These are phyloP conservation scores for Lactarius vividus DNA, from an alignment of 768 basidiomycete genomes.

Conservation along the genomic window DNA sequence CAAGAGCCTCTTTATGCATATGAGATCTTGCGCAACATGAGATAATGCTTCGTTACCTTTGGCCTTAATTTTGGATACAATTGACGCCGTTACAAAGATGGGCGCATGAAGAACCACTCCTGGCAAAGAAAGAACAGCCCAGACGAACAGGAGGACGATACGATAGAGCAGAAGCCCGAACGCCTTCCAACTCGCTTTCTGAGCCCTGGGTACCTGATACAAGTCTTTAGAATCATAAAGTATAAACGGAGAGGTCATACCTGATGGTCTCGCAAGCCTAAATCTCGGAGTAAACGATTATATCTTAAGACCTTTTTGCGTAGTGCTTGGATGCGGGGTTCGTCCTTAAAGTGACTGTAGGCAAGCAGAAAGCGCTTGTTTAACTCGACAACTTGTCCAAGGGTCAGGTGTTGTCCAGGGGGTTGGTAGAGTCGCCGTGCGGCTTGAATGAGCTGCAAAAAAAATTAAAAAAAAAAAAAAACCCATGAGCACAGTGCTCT, in stretches of 20 bases:
- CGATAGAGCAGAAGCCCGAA: slow-evolving; percentile 82
- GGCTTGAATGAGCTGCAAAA: slow-evolving; percentile 82
- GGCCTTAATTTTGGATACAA: slow-evolving; percentile 84
- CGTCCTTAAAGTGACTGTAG: slow-evolving; percentile 87
- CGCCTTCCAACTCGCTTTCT: slow-evolving; percentile 82
- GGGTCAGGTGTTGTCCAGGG: slow-evolving; percentile 87
- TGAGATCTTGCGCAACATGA: not conserved
- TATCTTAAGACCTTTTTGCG: slow-evolving; percentile 81
- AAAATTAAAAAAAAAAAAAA: slow-evolving; percentile 8
- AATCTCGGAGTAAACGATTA: slow-evolving; percentile 80
- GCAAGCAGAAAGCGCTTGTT: slow-evolving; percentile 91
- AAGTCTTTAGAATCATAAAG: slow-evolving; percentile 13
- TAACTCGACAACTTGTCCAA: slow-evolving; percentile 93
- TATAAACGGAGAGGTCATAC: slow-evolving; percentile 37
- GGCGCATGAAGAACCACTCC: slow-evolving; percentile 89
- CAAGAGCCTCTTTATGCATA: slow-evolving; percentile 74
- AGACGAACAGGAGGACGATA: slow-evolving; percentile 66
- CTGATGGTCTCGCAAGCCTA: slow-evolving; percentile 93
- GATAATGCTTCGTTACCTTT: slow-evolving; percentile 52
- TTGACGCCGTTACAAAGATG: slow-evolving; percentile 84
- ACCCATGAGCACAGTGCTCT: not conserved
- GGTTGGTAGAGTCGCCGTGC: slow-evolving; percentile 89
- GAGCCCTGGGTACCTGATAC: slow-evolving; percentile 78
- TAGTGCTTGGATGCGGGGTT: slow-evolving; percentile 80
- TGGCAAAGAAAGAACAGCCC: slow-evolving; percentile 83